Base-by-base conservation (phyloP, 257 asterid species). In the Ehretia macrophylla region DNA sequence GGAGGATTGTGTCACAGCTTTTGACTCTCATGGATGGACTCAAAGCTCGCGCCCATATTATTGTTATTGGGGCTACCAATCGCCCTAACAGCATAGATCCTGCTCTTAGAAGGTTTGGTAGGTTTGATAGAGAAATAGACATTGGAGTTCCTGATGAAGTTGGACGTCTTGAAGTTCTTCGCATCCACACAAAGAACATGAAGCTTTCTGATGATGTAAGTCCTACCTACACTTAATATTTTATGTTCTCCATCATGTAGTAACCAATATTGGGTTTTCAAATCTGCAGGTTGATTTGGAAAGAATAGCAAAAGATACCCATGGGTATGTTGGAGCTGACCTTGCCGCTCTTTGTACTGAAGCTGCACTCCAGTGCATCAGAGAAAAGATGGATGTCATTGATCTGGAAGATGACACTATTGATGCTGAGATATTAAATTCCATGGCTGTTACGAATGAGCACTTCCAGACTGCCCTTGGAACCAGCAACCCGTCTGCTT, bases 391-490 rank as follows among this genome's bases (percentile, higher is more conserved):
- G 87, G 87, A 81, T 50, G 82, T 75, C 49, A 81, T 81, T 57
- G 84, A 81, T 57, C 68, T 81, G 68, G 87, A 81, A 64, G 84
- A 77, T 22, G 87, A 81, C 45, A 14, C 78, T 3, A 81, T 81
- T 62, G 87, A 81, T 64, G 84, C 87, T 45, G 84, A 77, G 72
- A 72, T 81, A 69, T 68, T 81, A 0, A 81, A 81, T 61, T 72
- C 87, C 55, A 81, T 81, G 87, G 80, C 84, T 69, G 87, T 81
- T 65, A 66, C 82, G 17, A 77, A 81, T 40, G 84, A 81, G 66
- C 87, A 81, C 58, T 81, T 81, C 77, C 87, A 72, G 37, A 81
- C 84, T 56, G 87, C 87, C 61, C 87, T 81, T 67, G 87, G 84
- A 75, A 81, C 68, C 38, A 81, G 87, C 82, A 81, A 81, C 55